Evolutionary conservation across 208 protist species (phyloP), one percentile per base, ranked within the genome.

Genomic region (Leishmania braziliensis): DNA sequence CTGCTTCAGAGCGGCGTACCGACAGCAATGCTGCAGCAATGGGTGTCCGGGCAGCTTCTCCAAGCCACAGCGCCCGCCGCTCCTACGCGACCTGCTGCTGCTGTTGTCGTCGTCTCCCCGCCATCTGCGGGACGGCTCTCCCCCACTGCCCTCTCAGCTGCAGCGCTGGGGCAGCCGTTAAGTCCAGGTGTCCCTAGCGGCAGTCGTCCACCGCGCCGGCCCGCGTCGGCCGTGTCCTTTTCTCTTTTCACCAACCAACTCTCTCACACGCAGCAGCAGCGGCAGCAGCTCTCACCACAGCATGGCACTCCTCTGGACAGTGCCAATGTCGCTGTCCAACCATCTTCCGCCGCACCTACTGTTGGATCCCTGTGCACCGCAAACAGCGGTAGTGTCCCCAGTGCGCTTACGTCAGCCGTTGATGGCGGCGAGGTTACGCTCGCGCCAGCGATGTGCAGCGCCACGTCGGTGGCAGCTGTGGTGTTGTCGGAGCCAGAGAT

Each of bases 1-100:
- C 54, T 86, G 20, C 79, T 86, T 23, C 72, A 66, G 56, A 54
- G 48, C 50, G 79, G 79, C 36, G 79, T 43, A 8, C 58, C 78
- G 6, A 66, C 78, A 0, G 74, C 66, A 26, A 54, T 39, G 36
- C 46, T 86, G 75, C 83, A 86, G 75, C 78, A 77, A 48, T 86
- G 83, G 83, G 71, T 86, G 12, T 65, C 78, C 14, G 4, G 48
- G 9, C 75, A 86, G 50, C 83, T 86, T 26, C 56, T 53, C 20
- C 74, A 78, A 39, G 58, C 77, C 10, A 71, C 29, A 23, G 10
- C 51, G n/a, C 16, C 23, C 3, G 46, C 33, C n/a, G n/a, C 62
- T 3, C 0, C 58, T n/a, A 9, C 74, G 12, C 46, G 26, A 33
- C n/a, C 53, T 51, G 6, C 74, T 12, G 16, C 54, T 8, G 53